Evolutionary conservation across 768 basidiomycete genomes (phyloP), one percentile per base, ranked within the genome.

Genomic region (Neoboletus brunneissimus): DNA sequence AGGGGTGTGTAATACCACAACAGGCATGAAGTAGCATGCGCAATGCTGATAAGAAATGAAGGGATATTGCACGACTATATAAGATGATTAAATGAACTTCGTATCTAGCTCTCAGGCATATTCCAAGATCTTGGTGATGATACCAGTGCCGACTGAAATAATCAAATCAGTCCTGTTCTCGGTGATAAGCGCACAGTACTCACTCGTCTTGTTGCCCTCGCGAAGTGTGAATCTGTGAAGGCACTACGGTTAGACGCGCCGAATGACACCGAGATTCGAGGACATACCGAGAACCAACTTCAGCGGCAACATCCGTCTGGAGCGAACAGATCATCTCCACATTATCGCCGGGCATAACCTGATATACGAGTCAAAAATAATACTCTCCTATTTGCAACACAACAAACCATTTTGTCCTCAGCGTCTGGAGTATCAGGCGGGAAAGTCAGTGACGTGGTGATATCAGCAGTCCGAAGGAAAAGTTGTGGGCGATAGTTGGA

Each of bases 341-440:
- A 66, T 96, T 96, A 77, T 98, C 96, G 58, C 96, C 96, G 48
- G 96, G 96, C 92, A 97, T 95, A 63, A 98, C 86, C 86, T 90
- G 64, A 44, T 57, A 32, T 29, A 25, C 46, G 52, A 51, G 46
- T 58, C 29, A 31, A 46, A 40, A 27, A 60, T 20, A 9, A 43
- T 15, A 16, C 2, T 51, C 53, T 11, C 42, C 0, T 18, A 41
- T 53, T 5, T 55, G 44, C 20, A 23, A 57, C 11, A 29, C 27
- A 27, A 66, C 75, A 25, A 47, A 87, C 93, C 88, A 96, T 94
- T 75, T 92, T 95, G 66, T 94, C 90, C 52, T 83, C 81, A 18
- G 90, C 84, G 62, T 89, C 87, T 22, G 82, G 74, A 2, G 91
- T 94, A 42, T 84, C 94, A 37, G 87, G 85, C 12, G 95, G 94